These are phyloP conservation scores for Chlorella variabilis DNA, from an alignment of 163 green algal species.

Conservation along the genomic window DNA sequence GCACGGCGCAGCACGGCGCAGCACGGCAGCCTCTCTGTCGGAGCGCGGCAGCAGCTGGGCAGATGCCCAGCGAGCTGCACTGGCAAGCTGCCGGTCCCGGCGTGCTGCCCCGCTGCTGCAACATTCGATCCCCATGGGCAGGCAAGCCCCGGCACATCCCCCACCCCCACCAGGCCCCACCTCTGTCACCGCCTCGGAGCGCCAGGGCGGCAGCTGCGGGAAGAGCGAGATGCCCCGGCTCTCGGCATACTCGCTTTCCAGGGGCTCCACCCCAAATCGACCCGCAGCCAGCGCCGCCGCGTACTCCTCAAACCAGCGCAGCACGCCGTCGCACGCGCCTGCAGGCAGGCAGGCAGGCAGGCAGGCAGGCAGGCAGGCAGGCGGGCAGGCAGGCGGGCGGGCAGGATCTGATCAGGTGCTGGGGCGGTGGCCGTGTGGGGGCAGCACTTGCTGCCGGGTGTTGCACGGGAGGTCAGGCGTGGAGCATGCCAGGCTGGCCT, in stretches of 20 bases:
- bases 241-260: slow-evolving; percentile 28
- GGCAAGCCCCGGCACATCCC: no score
- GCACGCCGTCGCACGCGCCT: slow-evolving; percentile 41
- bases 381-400: no score
- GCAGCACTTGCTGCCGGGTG: no score
- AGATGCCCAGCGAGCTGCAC: slow-evolving; percentile 1
- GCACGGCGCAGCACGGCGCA: not conserved
- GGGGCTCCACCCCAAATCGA: slow-evolving; percentile 39
- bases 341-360: not conserved
- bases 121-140: not conserved
- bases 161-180: not conserved
- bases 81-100: no score
- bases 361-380: no score
- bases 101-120: no score
- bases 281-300: slow-evolving; percentile 34
- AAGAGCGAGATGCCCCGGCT: slow-evolving; percentile 60
- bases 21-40: no score
- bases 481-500: not conserved
- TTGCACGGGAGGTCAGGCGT: no score
- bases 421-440: no score
- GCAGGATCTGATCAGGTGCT: no score
- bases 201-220: slow-evolving; percentile 42
- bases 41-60: slow-evolving; percentile 51
- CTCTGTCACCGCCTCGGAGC: slow-evolving; percentile 55
- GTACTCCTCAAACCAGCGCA: slow-evolving; percentile 67